Evolutionary conservation across 306 rosid genomes (phyloP).

Genomic region (Prosopis cineraria): DNA sequence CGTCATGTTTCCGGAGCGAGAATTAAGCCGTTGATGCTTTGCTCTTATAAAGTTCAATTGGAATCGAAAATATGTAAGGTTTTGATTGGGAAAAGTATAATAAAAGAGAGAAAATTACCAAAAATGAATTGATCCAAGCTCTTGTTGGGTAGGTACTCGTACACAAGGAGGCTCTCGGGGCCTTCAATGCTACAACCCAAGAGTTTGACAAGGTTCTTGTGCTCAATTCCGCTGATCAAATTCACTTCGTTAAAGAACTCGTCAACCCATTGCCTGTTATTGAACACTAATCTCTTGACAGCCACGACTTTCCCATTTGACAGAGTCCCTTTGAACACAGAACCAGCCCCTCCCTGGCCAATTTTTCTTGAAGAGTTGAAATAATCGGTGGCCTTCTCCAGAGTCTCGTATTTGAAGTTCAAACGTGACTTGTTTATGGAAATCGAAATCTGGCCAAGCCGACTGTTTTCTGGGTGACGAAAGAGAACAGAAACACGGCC

Average conservation of each 20-base stretch:
- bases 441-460: constrained; percentile 39
- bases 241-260: constrained; percentile 95
- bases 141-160: constrained; percentile 66
- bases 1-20: not conserved
- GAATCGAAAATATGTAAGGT: too few relatives aligned
- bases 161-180: constrained; percentile 91
- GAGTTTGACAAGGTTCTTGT: constrained; percentile 79
- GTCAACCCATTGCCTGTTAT: constrained; percentile 91
- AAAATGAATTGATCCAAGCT: constrained; percentile 81
- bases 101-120: constrained; percentile 47
- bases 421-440: constrained; percentile 56
- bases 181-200: constrained; percentile 97
- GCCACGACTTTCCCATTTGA: constrained; percentile 64
- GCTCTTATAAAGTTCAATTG: too few relatives aligned
- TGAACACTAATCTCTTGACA: constrained; percentile 83
- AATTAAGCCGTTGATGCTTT: too few relatives aligned
- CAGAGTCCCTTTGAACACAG: constrained; percentile 82
- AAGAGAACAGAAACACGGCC: constrained; percentile 21
- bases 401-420: constrained; percentile 74
- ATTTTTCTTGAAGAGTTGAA: constrained; percentile 66
- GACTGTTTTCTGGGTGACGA: constrained; percentile 40
- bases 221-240: constrained; percentile 71
- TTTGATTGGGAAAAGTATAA: not conserved
- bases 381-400: constrained; percentile 81
- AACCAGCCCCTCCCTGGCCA: constrained; percentile 92